Percentiles rank a stretch among this genome's conserved stretches.
These are phyloP conservation scores for Pichia pseudocactophila DNA, from an alignment of 805 yeast genomes.

Conservation along the genomic window DNA sequence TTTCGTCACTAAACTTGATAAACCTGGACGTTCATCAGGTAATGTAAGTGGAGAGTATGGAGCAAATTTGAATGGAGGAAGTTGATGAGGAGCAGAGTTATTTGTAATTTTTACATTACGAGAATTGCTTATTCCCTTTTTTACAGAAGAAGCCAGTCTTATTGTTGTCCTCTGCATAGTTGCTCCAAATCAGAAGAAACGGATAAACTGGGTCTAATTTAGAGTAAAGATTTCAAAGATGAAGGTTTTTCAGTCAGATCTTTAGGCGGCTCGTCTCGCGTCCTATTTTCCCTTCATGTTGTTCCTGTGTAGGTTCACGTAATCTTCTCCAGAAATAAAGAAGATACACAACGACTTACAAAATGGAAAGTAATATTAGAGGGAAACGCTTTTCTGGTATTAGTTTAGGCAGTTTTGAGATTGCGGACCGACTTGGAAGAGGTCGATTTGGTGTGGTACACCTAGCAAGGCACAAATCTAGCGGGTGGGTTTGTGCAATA, in stretches of 20 bases:
- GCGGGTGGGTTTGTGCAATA: conserved; percentile 80
- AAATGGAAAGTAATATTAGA: not conserved
- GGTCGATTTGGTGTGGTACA: conserved; percentile 93
- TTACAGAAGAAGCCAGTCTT: too few species aligned
- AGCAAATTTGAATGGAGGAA: conserved; percentile 36
- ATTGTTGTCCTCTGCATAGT: too few species aligned
- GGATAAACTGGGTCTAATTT: too few species aligned
- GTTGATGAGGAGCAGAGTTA: conserved; percentile 7
- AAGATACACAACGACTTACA: too few species aligned
- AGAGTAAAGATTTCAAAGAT: too few species aligned
- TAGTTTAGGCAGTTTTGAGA: conserved; percentile 56
- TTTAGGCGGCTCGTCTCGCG: too few species aligned
- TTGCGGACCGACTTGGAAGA: conserved; percentile 81
- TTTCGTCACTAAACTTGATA: conserved; percentile 37
- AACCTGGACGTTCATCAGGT: conserved; percentile 28
- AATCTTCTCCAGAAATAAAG: too few species aligned
- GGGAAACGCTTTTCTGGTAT: conserved; percentile 8
- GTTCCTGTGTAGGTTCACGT: too few species aligned
- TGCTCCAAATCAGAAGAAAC: too few species aligned
- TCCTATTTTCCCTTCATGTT: too few species aligned
- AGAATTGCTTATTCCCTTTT: not conserved
- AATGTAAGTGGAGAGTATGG: conserved; percentile 38
- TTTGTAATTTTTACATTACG: not conserved
- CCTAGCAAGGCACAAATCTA: conserved; percentile 66
- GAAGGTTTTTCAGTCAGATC: too few species aligned